Conservation (phyloP, 805 yeast genomes). For the Henningerozyma blattae region DNA sequence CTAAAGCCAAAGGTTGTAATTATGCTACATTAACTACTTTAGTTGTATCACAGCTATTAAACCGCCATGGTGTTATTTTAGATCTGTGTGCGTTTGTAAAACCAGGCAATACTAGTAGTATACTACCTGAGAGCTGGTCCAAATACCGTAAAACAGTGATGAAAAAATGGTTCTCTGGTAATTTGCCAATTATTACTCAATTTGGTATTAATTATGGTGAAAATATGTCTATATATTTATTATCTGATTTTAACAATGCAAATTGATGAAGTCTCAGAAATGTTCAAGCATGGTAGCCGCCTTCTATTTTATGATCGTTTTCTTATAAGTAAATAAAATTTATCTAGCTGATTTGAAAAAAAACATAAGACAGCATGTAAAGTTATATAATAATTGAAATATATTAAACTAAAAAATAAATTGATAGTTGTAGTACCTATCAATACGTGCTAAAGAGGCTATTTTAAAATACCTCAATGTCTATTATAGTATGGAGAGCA, state of each 20-base stretch:
- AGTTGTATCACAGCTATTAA: slow-evolving; percentile 64
- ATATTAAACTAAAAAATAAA: no score
- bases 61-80: slow-evolving; percentile 68
- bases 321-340: no score
- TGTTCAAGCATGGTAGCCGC: no score
- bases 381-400: no score
- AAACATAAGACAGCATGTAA: no score
- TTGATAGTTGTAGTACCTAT: no score
- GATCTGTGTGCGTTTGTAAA: slow-evolving; percentile 77
- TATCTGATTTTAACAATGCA: slow-evolving; percentile 43
- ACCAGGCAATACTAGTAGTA: slow-evolving; percentile 23
- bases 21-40: slow-evolving; percentile 70
- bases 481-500: no score
- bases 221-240: slow-evolving; percentile 41
- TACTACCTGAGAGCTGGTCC: slow-evolving; percentile 42
- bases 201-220: slow-evolving; percentile 61
- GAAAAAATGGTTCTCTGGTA: slow-evolving; percentile 39
- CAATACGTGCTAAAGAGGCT: no score
- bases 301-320: no score
- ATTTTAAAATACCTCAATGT: no score
- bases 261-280: no score
- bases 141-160: slow-evolving; percentile 67
- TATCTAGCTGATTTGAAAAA: no score
- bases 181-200: slow-evolving; percentile 30
- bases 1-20: slow-evolving; percentile 21